Evolutionary conservation across 768 basidiomycete species (phyloP), one percentile per base, ranked within the genome.

Genomic region (Lactarius evosmus): DNA sequence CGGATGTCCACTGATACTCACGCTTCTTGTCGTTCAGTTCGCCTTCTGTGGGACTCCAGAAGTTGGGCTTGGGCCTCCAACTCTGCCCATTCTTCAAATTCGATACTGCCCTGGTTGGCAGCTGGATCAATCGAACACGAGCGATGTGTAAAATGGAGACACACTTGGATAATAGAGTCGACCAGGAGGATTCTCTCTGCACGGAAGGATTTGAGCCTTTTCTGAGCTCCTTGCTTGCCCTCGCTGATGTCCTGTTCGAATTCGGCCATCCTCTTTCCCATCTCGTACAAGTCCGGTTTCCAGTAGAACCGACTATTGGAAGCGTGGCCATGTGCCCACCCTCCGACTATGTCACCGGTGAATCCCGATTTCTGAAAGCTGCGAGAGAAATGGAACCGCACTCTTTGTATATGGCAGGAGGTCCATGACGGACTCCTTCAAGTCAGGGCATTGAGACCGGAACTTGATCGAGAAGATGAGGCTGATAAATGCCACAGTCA

Each of bases 351-450:
- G 9, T 57, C 49, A 56, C 34, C 52, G 19, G 7, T 50, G 14
- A 62, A 16, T 29, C 25, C 32, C 1, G 16, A 17, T n/a, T 34
- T 2, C 16, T 30, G 40, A 33, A 3, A n/a, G 38, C 3, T 11
- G 29, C 12, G 27, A 40, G 9, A 33, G 25, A 56, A 16, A 41
- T 7, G 34, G 12, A 14, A 65, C 27, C 54, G 25, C 29, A 67
- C 66, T 19, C 22, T 56, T 65, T 12, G 66, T 67, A 46, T 67
- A 67, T 27, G 66, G 66, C 27, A 67, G 54, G 29, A 65, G 62
- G 34, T 56, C 38, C 57, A 65, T 65, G 25, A 67, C 46, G 5
- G 54, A 65, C 11, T 65, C 62, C 53, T 65, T 60, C 63, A 67
- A 25, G 57, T 16, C 66, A 2, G 63, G 63, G n/a, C 66, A 67